These are phyloP conservation scores for Puya raimondii DNA, from an alignment of 176 grass and related monocot genomes.

Conservation along the genomic window DNA sequence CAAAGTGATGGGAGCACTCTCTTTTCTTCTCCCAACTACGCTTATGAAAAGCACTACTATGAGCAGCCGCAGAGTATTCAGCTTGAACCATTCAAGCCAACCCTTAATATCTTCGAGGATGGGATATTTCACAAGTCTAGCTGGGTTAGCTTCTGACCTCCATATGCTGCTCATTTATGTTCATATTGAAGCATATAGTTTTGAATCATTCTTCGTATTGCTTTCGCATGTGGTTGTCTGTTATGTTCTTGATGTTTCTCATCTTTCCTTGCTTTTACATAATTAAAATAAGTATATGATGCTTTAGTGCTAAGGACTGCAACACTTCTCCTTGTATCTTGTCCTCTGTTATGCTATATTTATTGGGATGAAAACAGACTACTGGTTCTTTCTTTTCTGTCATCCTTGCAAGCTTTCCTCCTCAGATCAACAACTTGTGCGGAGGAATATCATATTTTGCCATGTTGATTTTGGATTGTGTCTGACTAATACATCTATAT, in stretches of 20 bases:
- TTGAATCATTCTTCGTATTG: neutral
- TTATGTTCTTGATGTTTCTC: neutral
- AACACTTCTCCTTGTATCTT: neutral
- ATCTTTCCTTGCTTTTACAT: neutral
- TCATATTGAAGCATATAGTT: neutral
- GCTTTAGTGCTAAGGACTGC: neutral
- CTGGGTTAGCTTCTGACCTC: neutral
- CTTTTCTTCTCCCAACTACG: slow-evolving; percentile 31
- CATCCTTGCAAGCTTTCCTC: too few species aligned
- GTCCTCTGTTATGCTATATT: neutral
- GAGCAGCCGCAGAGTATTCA: slow-evolving; percentile 28
- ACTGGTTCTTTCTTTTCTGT: too few species aligned
- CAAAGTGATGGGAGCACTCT: slow-evolving; percentile 26
- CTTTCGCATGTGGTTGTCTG: neutral
- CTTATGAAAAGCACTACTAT: slow-evolving; percentile 26
- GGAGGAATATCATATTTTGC: too few species aligned
- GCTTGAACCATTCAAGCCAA: slow-evolving; percentile 23
- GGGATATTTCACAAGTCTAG: slow-evolving; percentile 10
- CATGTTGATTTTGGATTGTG: too few species aligned
- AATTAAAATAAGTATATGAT: neutral
- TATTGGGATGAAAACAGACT: too few species aligned
- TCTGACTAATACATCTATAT: too few species aligned
- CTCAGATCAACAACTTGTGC: too few species aligned
- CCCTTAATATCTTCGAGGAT: slow-evolving; percentile 20
- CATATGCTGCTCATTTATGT: neutral